Evolutionary conservation across 495 filamentous ascomycete genomes (phyloP), one percentile per base, ranked within the genome.

Genomic region (Talaromyces liani): DNA sequence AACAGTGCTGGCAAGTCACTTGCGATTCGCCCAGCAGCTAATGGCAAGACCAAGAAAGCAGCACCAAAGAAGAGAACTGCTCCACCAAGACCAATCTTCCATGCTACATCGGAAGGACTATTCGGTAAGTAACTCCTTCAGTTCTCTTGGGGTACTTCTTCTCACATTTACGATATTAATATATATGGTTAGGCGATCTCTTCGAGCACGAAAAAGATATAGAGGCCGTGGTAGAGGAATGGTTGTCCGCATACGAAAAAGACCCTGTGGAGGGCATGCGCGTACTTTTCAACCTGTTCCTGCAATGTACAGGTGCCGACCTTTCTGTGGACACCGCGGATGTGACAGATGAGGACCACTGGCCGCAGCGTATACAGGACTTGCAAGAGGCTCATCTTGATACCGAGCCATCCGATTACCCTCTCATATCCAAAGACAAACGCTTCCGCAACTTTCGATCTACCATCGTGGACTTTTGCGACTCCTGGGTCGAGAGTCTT

Each of bases 271-370:
- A 77, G 33, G 90, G 91, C 6, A 82, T 97, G 72, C 84, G 86
- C 10, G 91, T 96, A 45, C 75, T 98, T 65, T 83, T 98, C 61
- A 98, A 96, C 71, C 92, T 96, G 67, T 86, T 97, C 22, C 78
- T 98, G 4, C 84, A 87, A 70, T 88, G 88, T 60, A 85, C 92
- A 39, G 94, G 94, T 31, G 92, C 92, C 68, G 81, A 90, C 25
- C 76, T 88, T 29, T 80, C 87, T 61, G 83, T 98, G 25, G 86
- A 85, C 10, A 79, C 79, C 10, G 85, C 93, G 65, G 91, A 97
- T 69, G 89, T 94, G 51, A 84, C 85, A 60, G 94, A 98, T 69
- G 85, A 91, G 22, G 95, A 98, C 70, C 87, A 91, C 70, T 85
- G 82, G 45, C 81, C 87, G 1, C 82, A 84, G 62, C 81, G 80